Percentiles rank a stretch among this genome's conserved stretches.
Conservation (phyloP, 768 basidiomycete genomes). For the Phylloporus rhodoxanthus region DNA sequence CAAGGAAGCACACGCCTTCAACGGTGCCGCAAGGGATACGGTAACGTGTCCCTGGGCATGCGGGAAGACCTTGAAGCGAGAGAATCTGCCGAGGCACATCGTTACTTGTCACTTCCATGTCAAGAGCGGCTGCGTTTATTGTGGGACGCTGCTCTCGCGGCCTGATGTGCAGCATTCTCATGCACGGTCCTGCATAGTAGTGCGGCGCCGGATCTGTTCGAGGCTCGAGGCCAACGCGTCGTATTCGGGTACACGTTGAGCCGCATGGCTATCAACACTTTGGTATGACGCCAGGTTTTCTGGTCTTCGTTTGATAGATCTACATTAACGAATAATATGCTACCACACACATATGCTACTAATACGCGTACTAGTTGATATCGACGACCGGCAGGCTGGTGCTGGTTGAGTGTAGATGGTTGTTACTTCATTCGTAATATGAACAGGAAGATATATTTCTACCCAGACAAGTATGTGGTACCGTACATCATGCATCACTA, state of each 20-base stretch:
- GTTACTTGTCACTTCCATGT: constrained; percentile 11
- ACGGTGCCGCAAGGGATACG: neutral
- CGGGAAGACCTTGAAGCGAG: constrained; percentile 2
- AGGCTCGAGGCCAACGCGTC: neutral
- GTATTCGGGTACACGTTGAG: neutral
- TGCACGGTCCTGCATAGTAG: constrained; percentile 6
- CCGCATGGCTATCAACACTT: neutral
- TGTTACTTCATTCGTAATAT: neutral
- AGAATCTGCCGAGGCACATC: constrained; percentile 20
- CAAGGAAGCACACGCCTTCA: constrained; percentile 5
- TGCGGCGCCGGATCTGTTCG: neutral
- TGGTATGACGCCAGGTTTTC: neutral
- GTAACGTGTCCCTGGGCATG: constrained; percentile 14
- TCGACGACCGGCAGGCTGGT: neutral
- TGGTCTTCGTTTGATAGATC: neutral
- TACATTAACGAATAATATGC: neutral
- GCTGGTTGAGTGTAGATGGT: neutral
- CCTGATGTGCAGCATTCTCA: constrained; percentile 16
- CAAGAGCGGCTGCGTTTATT: constrained; percentile 6
- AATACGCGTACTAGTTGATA: neutral
- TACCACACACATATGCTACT: neutral
- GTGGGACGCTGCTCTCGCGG: constrained; percentile 16
- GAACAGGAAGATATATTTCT: neutral
- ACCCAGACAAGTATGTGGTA: neutral
- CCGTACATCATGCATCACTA: neutral